Conservation (phyloP, 768 basidiomycete species). For the Termitomyces sp. region DNA sequence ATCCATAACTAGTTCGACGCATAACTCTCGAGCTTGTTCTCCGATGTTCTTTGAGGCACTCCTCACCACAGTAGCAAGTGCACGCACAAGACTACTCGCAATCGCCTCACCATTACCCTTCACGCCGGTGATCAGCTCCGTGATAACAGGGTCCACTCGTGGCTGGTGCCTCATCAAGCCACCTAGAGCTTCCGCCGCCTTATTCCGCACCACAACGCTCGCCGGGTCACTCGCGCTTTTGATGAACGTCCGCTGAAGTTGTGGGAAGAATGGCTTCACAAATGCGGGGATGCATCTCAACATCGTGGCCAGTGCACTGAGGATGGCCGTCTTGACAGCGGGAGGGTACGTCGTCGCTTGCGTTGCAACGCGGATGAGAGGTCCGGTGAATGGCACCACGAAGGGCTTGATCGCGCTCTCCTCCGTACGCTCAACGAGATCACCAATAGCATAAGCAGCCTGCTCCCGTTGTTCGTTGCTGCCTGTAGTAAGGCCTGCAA, state of each 20-base stretch:
- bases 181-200: constrained; percentile 83
- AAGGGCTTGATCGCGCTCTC: constrained; percentile 85
- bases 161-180: constrained; percentile 88
- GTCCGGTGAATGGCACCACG: constrained; percentile 93
- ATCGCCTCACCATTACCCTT: constrained; percentile 64
- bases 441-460: constrained; percentile 95
- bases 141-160: constrained; percentile 90
- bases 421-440: constrained; percentile 87
- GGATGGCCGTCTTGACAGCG: constrained; percentile 88
- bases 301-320: constrained; percentile 83
- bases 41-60: constrained; percentile 75
- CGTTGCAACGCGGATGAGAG: constrained; percentile 91
- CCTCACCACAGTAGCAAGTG: constrained; percentile 71
- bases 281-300: constrained; percentile 82
- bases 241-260: constrained; percentile 93
- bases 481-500: constrained; percentile 90
- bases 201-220: constrained; percentile 73
- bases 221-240: constrained; percentile 85
- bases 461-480: constrained; percentile 95
- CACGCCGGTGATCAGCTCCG: constrained; percentile 71
- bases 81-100: constrained; percentile 70
- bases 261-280: constrained; percentile 98
- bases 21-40: constrained; percentile 66
- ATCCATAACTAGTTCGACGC: constrained; percentile 73
- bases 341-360: constrained; percentile 89